phyloP scores from a whole-genome alignment of 768 basidiomycete genomes.

The Chiua virens region DNA sequence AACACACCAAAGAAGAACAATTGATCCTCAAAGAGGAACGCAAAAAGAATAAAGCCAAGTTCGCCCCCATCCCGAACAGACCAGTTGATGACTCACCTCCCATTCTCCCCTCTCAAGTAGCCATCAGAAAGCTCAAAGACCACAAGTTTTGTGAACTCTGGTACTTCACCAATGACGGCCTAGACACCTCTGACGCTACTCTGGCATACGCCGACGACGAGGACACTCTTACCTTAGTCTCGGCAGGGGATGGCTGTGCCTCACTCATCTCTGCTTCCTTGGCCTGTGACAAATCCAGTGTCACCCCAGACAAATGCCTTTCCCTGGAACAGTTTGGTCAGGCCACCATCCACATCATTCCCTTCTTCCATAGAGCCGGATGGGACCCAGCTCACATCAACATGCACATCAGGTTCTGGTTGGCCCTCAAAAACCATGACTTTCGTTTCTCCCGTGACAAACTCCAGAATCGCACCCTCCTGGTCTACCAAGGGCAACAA shows the following conservation, averaged over 20 bases:
- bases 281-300: background rate
- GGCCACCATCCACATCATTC: slow-evolving; percentile 9
- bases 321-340: slow-evolving; percentile 12
- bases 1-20: background rate
- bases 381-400: slow-evolving; percentile 4
- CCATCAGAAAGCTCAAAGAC: background rate
- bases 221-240: background rate
- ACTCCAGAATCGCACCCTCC: slow-evolving; percentile 6
- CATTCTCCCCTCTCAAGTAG: background rate
- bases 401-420: slow-evolving; percentile 7
- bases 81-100: background rate
- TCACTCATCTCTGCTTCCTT: background rate
- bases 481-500: slow-evolving; percentile 17
- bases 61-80: background rate
- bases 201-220: background rate
- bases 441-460: slow-evolving; percentile 3
- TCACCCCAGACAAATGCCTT: background rate
- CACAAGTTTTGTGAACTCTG: background rate
- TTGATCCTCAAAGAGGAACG: background rate
- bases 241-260: background rate
- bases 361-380: background rate
- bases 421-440: slow-evolving; percentile 1
- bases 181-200: background rate
- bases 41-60: slow-evolving; percentile 7
- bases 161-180: slow-evolving; percentile 17